Base-by-base conservation (phyloP, 331 rosid genomes). In the Erythrophleum ivorense region DNA sequence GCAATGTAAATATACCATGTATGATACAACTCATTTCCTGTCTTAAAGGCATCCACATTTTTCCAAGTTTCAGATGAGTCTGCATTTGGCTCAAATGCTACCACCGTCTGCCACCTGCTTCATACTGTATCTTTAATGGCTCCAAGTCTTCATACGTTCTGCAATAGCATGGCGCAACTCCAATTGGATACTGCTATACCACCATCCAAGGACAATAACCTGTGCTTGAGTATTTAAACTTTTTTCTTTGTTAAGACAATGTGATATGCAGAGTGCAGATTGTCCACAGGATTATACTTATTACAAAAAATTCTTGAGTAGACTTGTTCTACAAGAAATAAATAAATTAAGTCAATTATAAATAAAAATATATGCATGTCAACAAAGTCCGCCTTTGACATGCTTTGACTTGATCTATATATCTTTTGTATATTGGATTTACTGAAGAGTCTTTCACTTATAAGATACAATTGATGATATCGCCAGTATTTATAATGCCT, bases 401-500 rank as follows among this genome's bases (percentile, higher is more conserved):
- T 45, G 55, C 9, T 21, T 69, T 33, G 9, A 69, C 38, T 69
- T 69, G 55, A 69, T 43, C 38, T 43, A 69, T 21, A 69, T 50
- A n/a, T 69, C 8, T 45, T 69, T 19, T 69, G 38, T 40, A 18
- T 5, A 41, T n/a, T 9, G 12, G n/a, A 40, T 67, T 18, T 9
- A 43, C 55, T 11, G 1, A 33, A 41, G 36, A 43, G 43, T 69
- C 9, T 45, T 9, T 21, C 33, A 74, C 69, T 7, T 40, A n/a
- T n/a, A n/a, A n/a, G n/a, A n/a, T n/a, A n/a, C n/a, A 53, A 29
- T 69, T 45, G 60, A 58, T 24, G 40, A 59, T 70, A 66, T 78
- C 11, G 9, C 63, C 10, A 53, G 10, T 15, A 16, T 6, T 71
- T 71, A 88, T 49, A 91, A 85, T 66, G 85, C 84, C 87, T 93